phyloP scores from a whole-genome alignment of 495 filamentous ascomycete genomes.

The Podospora australis region DNA sequence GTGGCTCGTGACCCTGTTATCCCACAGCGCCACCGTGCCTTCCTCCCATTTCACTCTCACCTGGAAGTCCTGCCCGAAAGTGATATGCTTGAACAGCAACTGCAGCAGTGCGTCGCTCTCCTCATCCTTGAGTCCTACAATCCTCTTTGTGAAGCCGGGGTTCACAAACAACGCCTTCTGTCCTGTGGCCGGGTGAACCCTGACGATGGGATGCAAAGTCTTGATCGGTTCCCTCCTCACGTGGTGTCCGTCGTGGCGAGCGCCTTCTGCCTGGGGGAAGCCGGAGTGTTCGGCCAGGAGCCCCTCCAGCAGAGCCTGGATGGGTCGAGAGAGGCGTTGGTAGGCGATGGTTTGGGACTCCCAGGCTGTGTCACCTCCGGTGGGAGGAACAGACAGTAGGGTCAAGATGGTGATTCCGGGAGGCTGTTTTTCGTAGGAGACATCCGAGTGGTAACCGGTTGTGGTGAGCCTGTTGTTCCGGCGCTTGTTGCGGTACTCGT shows the following conservation, averaged over 20 bases:
- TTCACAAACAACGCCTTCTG: slow-evolving; percentile 77
- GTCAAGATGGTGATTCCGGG: slow-evolving; percentile 70
- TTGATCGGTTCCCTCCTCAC: slow-evolving; percentile 62
- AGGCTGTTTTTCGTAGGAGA: slow-evolving; percentile 72
- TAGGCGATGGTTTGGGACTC: slow-evolving; percentile 69
- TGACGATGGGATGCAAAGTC: slow-evolving; percentile 63
- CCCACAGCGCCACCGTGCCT: slow-evolving; percentile 69
- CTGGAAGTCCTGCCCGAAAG: slow-evolving; percentile 54
- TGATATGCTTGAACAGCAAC: slow-evolving; percentile 54
- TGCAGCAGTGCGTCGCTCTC: slow-evolving; percentile 62
- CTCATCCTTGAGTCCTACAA: slow-evolving; percentile 63
- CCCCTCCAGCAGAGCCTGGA: slow-evolving; percentile 65
- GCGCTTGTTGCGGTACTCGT: slow-evolving; percentile 37
- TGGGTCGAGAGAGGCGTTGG: slow-evolving; percentile 57
- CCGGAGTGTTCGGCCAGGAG: slow-evolving; percentile 67
- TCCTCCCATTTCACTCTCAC: slow-evolving; percentile 66
- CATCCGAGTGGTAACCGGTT: slow-evolving; percentile 38
- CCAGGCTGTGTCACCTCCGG: slow-evolving; percentile 74
- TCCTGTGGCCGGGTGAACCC: slow-evolving; percentile 69
- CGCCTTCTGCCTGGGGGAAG: slow-evolving; percentile 62
- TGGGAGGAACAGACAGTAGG: slow-evolving; percentile 60
- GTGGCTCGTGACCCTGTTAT: slow-evolving; percentile 59
- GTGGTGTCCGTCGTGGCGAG: slow-evolving; percentile 51
- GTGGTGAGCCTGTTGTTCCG: slow-evolving; percentile 44
- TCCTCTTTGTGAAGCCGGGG: slow-evolving; percentile 72